Evolutionary conservation across 73 alveolate genomes (phyloP).

Genomic region (Halteria grandinella): DNA sequence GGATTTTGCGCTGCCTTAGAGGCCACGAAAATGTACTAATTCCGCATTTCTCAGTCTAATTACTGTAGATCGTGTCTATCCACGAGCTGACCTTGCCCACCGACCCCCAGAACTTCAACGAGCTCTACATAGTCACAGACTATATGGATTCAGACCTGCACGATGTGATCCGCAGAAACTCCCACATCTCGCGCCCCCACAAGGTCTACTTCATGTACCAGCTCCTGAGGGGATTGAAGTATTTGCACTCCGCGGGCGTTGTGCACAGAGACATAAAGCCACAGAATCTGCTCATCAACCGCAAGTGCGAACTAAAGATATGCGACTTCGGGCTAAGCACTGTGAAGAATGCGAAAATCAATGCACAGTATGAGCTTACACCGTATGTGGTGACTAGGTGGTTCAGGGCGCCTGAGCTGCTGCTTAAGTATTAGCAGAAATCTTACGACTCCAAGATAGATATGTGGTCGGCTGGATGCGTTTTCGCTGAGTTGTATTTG

Average conservation of each 20-base stretch:
- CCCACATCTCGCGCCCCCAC: slow-evolving; percentile 76
- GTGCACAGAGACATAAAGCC: slow-evolving; percentile 95
- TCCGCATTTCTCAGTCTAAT: background rate
- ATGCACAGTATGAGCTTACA: slow-evolving; percentile 69
- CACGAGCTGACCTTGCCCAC: slow-evolving; percentile 24
- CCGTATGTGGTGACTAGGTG: slow-evolving; percentile 89
- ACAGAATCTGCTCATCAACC: slow-evolving; percentile 85
- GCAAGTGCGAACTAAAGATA: slow-evolving; percentile 92
- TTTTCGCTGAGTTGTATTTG: slow-evolving; percentile 74
- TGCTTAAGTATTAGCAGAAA: slow-evolving; percentile 54
- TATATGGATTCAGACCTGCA: slow-evolving; percentile 74
- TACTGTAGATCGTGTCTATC: slow-evolving; percentile 1
- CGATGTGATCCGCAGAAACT: slow-evolving; percentile 58
- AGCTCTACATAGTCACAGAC: slow-evolving; percentile 56
- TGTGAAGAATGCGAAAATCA: slow-evolving; percentile 68
- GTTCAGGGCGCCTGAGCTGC: slow-evolving; percentile 91
- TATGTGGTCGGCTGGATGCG: slow-evolving; percentile 92
- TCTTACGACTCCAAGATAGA: slow-evolving; percentile 72
- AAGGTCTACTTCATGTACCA: slow-evolving; percentile 94
- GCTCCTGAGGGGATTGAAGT: slow-evolving; percentile 92
- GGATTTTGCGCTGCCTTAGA: slow-evolving; percentile 65
- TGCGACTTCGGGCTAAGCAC: slow-evolving; percentile 95
- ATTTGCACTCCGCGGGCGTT: slow-evolving; percentile 91
- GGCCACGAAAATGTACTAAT: slow-evolving; percentile 71
- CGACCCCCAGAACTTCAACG: slow-evolving; percentile 25